Base-by-base conservation (phyloP, 2,329 filamentous ascomycete species). In the Sporothrix sp. region DNA sequence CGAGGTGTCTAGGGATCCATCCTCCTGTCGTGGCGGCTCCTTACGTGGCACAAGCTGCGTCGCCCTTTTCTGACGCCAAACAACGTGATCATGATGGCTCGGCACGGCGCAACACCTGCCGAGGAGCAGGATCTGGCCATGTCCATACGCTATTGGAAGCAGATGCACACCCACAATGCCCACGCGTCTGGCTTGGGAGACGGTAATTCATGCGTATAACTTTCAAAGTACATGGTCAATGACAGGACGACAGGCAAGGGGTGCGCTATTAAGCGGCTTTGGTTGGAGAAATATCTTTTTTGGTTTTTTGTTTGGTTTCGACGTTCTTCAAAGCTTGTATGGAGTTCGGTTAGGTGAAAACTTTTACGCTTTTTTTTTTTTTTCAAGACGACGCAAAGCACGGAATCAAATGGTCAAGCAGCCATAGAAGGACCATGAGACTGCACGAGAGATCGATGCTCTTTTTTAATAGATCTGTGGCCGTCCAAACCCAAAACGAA, bases 1-100 rank as follows among this genome's bases (percentile, higher is more conserved):
- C 71, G 67, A 58, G 70, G 63, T 54, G 69, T 66, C 52, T 75
- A 66, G 58, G 25, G 18, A 21, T 3, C 21, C 11, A 11, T 21
- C 36, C 39, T 28, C 46, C 32, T 39, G 23, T 18, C 23, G 7
- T 37, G 21, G n/a, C 7, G 40, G 14, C 23, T 14, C n/a, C n/a
- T 27, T 10, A 18, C 5, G 4, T 28, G 32, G n/a, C 13, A 33
- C 5, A 7, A 9, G 7, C 42, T 13, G 11, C 16, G 20, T 8
- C 32, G 6, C 28, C 7, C 23, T 7, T 6, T 8, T 21, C 11
- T 32, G 9, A 13, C 4, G 18, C 20, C 7, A 20, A 13, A 8
- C 18, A n/a, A 14, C 14, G 21, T 25, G 11, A 13, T 9, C 37
- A 14, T 9, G 21, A 16, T 4, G 21, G 21, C n/a, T 10, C 18